Conservation (phyloP, 495 filamentous ascomycete genomes). For the Penicillium chermesinum region DNA sequence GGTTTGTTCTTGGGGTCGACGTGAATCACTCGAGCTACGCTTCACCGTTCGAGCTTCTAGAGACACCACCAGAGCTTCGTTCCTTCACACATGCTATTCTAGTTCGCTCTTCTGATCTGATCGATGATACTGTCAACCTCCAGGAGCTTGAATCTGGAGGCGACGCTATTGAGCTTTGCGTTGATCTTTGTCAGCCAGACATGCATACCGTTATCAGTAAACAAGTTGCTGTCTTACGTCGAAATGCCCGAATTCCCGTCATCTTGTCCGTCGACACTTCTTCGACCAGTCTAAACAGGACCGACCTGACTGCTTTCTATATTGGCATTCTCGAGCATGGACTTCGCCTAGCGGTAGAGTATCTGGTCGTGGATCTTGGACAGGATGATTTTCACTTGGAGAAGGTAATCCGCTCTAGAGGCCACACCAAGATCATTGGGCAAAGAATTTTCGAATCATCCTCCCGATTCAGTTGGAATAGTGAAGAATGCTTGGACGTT, state of each 20-base stretch:
- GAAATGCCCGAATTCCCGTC: conserved; percentile 62
- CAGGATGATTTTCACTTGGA: conserved; percentile 40
- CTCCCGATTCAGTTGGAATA: conserved; percentile 54
- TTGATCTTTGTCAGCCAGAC: conserved; percentile 56
- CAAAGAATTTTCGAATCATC: conserved; percentile 52
- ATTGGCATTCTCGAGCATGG: conserved; percentile 57
- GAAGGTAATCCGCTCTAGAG: conserved; percentile 48
- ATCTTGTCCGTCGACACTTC: conserved; percentile 62
- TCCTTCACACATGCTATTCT: conserved; percentile 62
- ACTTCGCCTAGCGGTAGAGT: conserved; percentile 69
- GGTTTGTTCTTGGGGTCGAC: conserved; percentile 56
- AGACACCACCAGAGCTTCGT: conserved; percentile 61
- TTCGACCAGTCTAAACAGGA: conserved; percentile 29
- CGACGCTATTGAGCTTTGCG: conserved; percentile 68
- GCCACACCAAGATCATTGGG: conserved; percentile 71
- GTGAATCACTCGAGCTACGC: conserved; percentile 54
- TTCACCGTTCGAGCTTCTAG: conserved; percentile 66
- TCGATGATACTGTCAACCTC: conserved; percentile 50
- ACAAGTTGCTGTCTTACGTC: conserved; percentile 40
- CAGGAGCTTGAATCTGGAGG: conserved; percentile 61
- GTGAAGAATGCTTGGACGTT: conserved; percentile 50
- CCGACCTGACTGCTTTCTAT: conserved; percentile 28
- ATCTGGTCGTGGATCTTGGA: conserved; percentile 61
- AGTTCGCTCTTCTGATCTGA: conserved; percentile 56
- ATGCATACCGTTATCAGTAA: conserved; percentile 40